These are phyloP conservation scores for Phytophthora capsici DNA, from an alignment of 352 stramenopile species.

Conservation along the genomic window DNA sequence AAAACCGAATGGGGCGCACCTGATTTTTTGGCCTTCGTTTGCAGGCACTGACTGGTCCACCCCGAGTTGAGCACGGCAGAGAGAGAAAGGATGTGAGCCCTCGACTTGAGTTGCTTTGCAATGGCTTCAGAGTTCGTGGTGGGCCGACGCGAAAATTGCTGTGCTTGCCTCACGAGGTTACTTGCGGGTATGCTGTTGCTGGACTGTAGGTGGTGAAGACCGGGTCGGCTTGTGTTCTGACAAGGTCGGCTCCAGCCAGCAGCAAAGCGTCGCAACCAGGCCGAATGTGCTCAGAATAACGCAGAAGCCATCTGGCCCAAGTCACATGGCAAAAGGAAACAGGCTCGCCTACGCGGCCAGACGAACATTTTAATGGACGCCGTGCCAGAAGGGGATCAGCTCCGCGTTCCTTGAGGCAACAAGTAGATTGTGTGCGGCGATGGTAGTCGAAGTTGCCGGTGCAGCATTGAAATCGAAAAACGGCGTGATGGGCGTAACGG, in stretches of 20 bases:
- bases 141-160: neutral
- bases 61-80: neutral
- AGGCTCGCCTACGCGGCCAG: neutral
- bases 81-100: conserved; percentile 9
- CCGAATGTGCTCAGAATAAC: conserved; percentile 14
- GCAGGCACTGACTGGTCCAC: neutral
- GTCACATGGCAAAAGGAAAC: conserved; percentile 18
- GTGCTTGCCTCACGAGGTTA: neutral
- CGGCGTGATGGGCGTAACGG: neutral
- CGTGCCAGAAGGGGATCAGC: neutral
- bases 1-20: conserved; percentile 21
- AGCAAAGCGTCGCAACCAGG: conserved; percentile 6
- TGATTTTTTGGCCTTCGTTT: conserved; percentile 26
- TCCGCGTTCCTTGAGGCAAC: neutral
- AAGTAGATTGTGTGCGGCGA: neutral
- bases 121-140: conserved; percentile 6
- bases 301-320: conserved; percentile 9
- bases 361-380: conserved; percentile 10
- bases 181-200: neutral
- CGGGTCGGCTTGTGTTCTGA: neutral
- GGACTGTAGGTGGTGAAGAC: conserved; percentile 3
- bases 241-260: too few relatives aligned
- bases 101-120: neutral
- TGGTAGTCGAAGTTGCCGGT: neutral
- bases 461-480: neutral